Base-by-base conservation (phyloP, 139 green algal species). In the Diplosphaera chodatii region DNA sequence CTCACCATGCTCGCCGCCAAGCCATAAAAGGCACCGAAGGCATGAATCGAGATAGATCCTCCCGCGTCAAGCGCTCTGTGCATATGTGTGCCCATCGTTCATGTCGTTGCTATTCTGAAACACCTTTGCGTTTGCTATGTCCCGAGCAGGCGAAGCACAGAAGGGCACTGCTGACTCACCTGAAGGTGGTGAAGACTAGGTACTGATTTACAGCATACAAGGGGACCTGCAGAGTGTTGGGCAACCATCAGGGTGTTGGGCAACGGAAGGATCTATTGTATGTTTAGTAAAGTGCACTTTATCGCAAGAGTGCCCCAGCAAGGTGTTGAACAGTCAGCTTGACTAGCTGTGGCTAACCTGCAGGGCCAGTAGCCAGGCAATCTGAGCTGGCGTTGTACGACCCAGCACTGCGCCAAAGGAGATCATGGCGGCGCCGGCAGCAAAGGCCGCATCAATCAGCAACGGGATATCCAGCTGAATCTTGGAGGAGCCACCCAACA, bases 401-500 rank as follows among this genome's bases (percentile, higher is more conserved):
- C 86, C 86, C 1, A 91, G 74, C n/a, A 89, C 75, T 20, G 84
- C 84, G 0, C 86, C 86, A 71, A 89, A 90, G 15, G 75, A 77
- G 70, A 91, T 87, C 84, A 91, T 90, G 31, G 68, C 80, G 1
- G 79, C 77, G 59, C 64, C 78, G 20, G 78, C 78, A 23, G 55
- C 62, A 59, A 91, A 91, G 18, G 72, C 69, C 18, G 68, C 65
- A 66, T 89, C 79, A 27, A 91, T 85, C 27, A 91, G 55, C 21
- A 88, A 69, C 1, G 78, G 76, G 25, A 91, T 48, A 41, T 86
- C 81, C 13, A 91, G 55, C 28, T 74, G 55, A 25, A 91, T 88
- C 18, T 68, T 68, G 40, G 3, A 68, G 32, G n/a, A 13, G 31
- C 59, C 33, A 25, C 27, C 62, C 27, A 16, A 77, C 3, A 78